A percentile compares a stretch with the other conserved stretches of the same genome.
These are phyloP conservation scores for Botrytis sinoallii DNA, from an alignment of 2,329 filamentous ascomycete genomes.

Conservation along the genomic window DNA sequence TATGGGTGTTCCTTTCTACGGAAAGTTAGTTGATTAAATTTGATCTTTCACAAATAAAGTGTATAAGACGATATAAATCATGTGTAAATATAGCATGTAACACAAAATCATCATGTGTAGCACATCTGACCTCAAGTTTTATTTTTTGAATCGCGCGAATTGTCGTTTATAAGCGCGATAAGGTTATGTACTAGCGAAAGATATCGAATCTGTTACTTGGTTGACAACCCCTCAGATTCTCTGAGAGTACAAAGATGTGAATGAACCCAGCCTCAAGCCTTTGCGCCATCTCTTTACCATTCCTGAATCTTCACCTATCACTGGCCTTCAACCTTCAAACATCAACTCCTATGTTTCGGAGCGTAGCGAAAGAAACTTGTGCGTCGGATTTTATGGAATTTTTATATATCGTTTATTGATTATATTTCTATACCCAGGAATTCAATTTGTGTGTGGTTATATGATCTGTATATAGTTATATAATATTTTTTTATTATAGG, in stretches of 20 bases:
- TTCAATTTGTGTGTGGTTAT: too few species aligned
- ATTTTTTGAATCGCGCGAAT: not conserved
- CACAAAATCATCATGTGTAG: constrained; percentile 5
- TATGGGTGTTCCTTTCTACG: constrained; percentile 34
- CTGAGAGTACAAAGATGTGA: not conserved
- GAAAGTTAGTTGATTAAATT: constrained; percentile 33
- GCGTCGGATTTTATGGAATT: too few species aligned
- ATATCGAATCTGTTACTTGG: too few species aligned
- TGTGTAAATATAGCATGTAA: constrained; percentile 18
- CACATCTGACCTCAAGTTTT: not conserved
- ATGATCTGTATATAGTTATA: too few species aligned
- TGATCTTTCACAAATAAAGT: not conserved
- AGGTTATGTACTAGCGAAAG: not conserved
- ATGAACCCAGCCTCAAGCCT: not conserved
- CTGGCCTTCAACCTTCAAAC: too few species aligned
- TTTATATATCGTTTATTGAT: too few species aligned
- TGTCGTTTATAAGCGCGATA: not conserved
- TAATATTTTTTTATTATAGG: too few species aligned
- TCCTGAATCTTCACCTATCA: not conserved
- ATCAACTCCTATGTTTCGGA: too few species aligned
- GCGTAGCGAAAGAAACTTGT: too few species aligned
- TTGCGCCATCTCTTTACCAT: too few species aligned
- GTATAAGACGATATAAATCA: constrained; percentile 1
- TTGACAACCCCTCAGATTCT: rapidly evolving
- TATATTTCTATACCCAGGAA: too few species aligned